Evolutionary conservation across 106 monocot genomes (phyloP).

Genomic region (Acorus calamus): DNA sequence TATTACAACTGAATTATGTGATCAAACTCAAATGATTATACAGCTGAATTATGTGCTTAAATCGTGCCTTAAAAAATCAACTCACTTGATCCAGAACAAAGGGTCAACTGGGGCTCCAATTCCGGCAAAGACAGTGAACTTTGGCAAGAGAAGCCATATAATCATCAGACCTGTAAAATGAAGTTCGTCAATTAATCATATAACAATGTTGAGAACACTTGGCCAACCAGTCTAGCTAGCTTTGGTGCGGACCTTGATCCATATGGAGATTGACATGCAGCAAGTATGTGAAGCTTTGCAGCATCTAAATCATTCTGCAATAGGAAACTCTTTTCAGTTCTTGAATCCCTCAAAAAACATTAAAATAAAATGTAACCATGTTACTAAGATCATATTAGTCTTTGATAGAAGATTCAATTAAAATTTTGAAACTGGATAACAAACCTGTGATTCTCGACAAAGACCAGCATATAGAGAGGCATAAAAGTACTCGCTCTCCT

Average conservation of each 20-base stretch:
- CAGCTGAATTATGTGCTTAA: no score
- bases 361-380: background rate
- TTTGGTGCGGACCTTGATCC: slow-evolving; percentile 47
- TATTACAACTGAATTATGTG: no score
- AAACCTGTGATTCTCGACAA: slow-evolving; percentile 77
- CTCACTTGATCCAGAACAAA: no score
- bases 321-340: no score
- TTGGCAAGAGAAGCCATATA: slow-evolving; percentile 77
- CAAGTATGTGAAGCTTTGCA: slow-evolving; percentile 55
- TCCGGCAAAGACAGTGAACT: slow-evolving; percentile 63
- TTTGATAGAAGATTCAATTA: no score
- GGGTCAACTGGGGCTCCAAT: slow-evolving; percentile 22
- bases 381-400: no score
- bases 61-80: no score
- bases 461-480: slow-evolving; percentile 86
- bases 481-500: slow-evolving; percentile 58
- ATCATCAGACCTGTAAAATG: slow-evolving; percentile 56
- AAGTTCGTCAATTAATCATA: background rate
- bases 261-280: slow-evolving; percentile 69
- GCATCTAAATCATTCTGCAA: slow-evolving; percentile 44
- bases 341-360: background rate
- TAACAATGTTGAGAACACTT: background rate
- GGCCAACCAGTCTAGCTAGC: no score
- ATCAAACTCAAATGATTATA: no score
- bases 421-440: background rate